Evolutionary conservation across 2,329 filamentous ascomycete genomes (phyloP).

Genomic region (Calonectria hawksworthii): DNA sequence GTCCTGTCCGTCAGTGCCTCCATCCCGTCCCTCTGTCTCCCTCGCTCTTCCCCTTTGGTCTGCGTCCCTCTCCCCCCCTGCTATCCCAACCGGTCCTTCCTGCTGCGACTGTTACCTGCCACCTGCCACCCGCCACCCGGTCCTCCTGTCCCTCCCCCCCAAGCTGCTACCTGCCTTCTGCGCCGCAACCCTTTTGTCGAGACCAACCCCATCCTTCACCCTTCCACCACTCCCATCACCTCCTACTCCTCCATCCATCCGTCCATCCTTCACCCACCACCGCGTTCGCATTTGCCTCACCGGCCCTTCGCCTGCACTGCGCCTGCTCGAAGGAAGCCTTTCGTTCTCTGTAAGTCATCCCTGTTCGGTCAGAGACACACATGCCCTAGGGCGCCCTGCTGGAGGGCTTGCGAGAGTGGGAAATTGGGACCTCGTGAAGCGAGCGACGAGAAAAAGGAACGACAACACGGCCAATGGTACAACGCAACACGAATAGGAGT

Average conservation of each 20-base stretch:
- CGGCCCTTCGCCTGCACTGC: constrained; percentile 36
- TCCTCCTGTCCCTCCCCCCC: constrained; percentile 23
- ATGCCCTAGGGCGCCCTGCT: constrained; percentile 18
- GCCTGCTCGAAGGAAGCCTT: constrained; percentile 41
- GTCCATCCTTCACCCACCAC: constrained; percentile 40
- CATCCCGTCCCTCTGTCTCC: constrained; percentile 23
- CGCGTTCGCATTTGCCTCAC: constrained; percentile 34
- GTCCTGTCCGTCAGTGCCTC: constrained; percentile 23
- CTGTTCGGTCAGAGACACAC: constrained; percentile 22
- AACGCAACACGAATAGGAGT: constrained; percentile 28
- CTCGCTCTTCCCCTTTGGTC: constrained; percentile 37
- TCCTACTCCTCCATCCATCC: constrained; percentile 25
- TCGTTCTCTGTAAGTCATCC: constrained; percentile 42
- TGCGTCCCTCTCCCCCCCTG: constrained; percentile 43
- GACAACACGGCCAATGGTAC: constrained; percentile 29
- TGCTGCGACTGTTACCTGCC: constrained; percentile 30
- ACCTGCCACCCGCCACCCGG: constrained; percentile 37
- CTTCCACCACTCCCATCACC: constrained; percentile 37
- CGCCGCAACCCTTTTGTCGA: constrained; percentile 43
- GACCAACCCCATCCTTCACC: constrained; percentile 32
- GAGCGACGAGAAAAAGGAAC: constrained; percentile 29
- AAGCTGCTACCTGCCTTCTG: constrained; percentile 38
- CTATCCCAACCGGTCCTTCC: constrained; percentile 34
- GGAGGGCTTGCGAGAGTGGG: constrained; percentile 19
- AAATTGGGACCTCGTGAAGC: constrained; percentile 24